Evolutionary conservation across 768 basidiomycete species (phyloP).

Genomic region (Boletus sp.): DNA sequence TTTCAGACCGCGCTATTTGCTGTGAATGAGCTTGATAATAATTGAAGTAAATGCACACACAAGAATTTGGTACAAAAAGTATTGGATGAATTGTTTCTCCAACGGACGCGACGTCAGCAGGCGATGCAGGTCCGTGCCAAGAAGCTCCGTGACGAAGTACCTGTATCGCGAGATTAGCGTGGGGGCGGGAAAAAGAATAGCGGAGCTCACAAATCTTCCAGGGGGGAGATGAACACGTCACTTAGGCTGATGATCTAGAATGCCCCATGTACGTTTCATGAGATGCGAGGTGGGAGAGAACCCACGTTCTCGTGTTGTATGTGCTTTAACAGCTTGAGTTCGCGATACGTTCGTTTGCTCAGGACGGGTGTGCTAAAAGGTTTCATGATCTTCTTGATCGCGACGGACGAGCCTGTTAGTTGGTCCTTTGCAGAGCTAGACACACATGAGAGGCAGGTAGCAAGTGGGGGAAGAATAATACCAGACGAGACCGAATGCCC

Average conservation of each 20-base stretch:
- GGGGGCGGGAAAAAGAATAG: neutral
- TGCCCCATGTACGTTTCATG: neutral
- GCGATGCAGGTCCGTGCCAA: conserved; percentile 97
- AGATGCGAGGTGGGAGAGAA: conserved; percentile 9
- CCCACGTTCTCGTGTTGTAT: conserved; percentile 96
- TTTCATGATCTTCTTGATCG: conserved; percentile 99
- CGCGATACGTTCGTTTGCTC: conserved; percentile 94
- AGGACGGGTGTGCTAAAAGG: conserved; percentile 99
- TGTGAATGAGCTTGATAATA: conserved; percentile 5
- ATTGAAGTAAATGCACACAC: conserved; percentile 43
- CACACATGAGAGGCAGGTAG: conserved; percentile 10
- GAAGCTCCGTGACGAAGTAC: conserved; percentile 98
- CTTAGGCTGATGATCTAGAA: conserved; percentile 93
- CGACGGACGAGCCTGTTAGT: conserved; percentile 88
- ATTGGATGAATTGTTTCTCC: conserved; percentile 99
- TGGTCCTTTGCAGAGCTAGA: conserved; percentile 90
- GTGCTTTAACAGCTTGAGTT: conserved; percentile 97
- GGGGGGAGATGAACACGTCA: conserved; percentile 99
- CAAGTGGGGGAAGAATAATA: conserved; percentile 32
- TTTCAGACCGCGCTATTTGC: conserved; percentile 85
- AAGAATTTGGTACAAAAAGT: conserved; percentile 98
- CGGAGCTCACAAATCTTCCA: conserved; percentile 84
- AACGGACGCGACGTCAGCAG: conserved; percentile 93
- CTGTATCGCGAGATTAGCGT: conserved; percentile 39
- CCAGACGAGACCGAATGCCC: conserved; percentile 99